Conservation (phyloP, 1,284 basidiomycete species). For the Ustilago curta region DNA sequence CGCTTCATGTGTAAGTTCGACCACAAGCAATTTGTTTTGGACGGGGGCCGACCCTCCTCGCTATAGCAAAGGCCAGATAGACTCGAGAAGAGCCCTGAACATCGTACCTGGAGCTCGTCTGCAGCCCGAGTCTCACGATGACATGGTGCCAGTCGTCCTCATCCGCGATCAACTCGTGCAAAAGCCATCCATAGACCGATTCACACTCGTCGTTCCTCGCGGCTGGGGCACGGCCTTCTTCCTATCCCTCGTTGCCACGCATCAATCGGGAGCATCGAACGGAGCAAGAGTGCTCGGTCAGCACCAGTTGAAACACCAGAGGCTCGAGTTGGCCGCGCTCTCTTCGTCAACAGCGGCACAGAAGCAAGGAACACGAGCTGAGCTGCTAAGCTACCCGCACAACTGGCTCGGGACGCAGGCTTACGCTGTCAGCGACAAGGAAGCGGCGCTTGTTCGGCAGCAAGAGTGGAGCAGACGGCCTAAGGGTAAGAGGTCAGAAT, state of each 20-base stretch:
- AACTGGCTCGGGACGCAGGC: conserved; percentile 57
- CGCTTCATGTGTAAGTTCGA: not conserved
- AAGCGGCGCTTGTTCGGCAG: conserved; percentile 14
- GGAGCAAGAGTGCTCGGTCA: conserved; percentile 60
- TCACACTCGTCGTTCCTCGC: conserved; percentile 62
- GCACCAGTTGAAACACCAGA: conserved; percentile 55
- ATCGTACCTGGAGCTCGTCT: conserved; percentile 42
- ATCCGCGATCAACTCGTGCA: conserved; percentile 29
- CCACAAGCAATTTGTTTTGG: conserved; percentile 25
- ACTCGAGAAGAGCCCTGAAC: conserved; percentile 54
- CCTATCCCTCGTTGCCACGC: conserved; percentile 57
- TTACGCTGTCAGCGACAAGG: conserved; percentile 28
- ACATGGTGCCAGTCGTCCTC: conserved; percentile 55
- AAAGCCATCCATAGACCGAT: conserved; percentile 39
- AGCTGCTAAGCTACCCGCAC: conserved; percentile 47
- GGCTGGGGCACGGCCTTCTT: conserved; percentile 66
- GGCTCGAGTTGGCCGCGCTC: conserved; percentile 41
- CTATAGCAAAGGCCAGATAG: conserved; percentile 63
- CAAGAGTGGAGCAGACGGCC: conserved; percentile 58
- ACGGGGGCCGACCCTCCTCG: conserved; percentile 35
- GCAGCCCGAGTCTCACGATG: conserved; percentile 52
- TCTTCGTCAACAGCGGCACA: conserved; percentile 9
- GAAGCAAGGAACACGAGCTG: conserved; percentile 6
- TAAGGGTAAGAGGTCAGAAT: conserved; percentile 61
- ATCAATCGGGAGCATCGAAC: conserved; percentile 45